Evolutionary conservation across 495 filamentous ascomycete genomes (phyloP).

Genomic region (Tuber magnatum): DNA sequence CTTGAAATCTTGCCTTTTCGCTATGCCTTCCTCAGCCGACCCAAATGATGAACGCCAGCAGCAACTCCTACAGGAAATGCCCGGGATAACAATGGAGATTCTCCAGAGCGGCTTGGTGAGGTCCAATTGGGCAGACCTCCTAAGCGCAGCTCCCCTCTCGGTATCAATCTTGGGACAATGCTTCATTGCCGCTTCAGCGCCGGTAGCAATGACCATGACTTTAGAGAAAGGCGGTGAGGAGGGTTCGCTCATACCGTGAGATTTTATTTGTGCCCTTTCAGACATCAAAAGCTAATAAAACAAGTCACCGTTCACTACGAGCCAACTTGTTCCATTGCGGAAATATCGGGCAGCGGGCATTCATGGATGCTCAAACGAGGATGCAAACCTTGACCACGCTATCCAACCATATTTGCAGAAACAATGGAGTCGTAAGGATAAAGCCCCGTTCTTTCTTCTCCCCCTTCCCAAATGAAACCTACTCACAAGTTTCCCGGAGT

Average conservation of each 20-base stretch:
- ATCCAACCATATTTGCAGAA: neutral
- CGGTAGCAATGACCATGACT: neutral
- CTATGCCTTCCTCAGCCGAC: neutral
- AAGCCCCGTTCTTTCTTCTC: neutral
- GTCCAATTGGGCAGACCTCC: slow-evolving; percentile 7
- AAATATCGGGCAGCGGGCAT: slow-evolving; percentile 2
- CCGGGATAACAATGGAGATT: slow-evolving; percentile 3
- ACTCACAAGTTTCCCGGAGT: neutral
- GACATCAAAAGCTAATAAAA: neutral
- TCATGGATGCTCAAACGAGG: slow-evolving; percentile 9
- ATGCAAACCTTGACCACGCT: slow-evolving; percentile 3
- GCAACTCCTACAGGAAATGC: neutral
- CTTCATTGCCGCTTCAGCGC: slow-evolving; percentile 5
- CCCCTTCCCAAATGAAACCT: neutral
- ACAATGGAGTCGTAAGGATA: slow-evolving; percentile 8
- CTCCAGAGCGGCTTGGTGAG: slow-evolving; percentile 2
- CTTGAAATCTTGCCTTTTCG: neutral
- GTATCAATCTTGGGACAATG: neutral
- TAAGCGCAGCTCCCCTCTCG: slow-evolving; percentile 3
- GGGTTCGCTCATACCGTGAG: slow-evolving; percentile 4
- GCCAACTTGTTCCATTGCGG: slow-evolving; percentile 11
- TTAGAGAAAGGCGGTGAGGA: neutral
- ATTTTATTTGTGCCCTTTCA: neutral
- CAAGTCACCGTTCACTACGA: neutral
- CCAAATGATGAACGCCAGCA: slow-evolving; percentile 1